Evolutionary conservation across 805 yeast species (phyloP), one percentile per base, ranked within the genome.

Genomic region (Ogataea corticis): DNA sequence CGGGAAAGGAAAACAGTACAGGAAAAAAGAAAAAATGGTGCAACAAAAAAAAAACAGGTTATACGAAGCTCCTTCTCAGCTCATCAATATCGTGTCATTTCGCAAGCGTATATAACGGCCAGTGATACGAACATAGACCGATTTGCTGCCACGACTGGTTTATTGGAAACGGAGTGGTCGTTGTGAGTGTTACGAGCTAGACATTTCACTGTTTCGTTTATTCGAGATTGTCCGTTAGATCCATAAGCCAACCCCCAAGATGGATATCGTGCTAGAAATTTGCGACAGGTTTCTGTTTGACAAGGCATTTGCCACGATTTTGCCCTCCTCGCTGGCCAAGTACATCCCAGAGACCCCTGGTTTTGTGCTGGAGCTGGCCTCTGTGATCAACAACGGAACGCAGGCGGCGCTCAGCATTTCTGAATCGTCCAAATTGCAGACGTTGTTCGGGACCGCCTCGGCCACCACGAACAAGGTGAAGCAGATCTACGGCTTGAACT

Each of bases 211-310:
- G 23, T 21, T 19, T 19, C 16, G 17, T 19, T 16, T 21, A n/a
- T 15, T 38, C n/a, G 28, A 16, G 28, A 14, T 31, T 19, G 39
- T 46, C 49, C 52, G 48, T 41, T 49, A 45, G 39, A 21, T 44
- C 48, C 55, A 31, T 33, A 12, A 3, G 25, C 15, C 25, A 6
- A 6, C 5, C 15, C 6, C 17, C 29, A 19, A 25, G n/a, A 92
- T 94, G 99, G 99, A 94, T 84, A 72, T 94, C 60, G 90, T 89
- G 18, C 76, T 94, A 42, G 99, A 94, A 66, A 71, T 81, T 18
- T 68, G 73, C 37, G 99, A 94, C 68, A 74, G 87, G 38, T 87
- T 69, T 56, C 58, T 81, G 23, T 77, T 92, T 41, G 99, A 94
- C 69, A 74, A 72, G 62, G 69, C 80, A 14, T 92, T 90, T 58